Evolutionary conservation across 441 rosid species (phyloP).

Genomic region (Populus hybrid): DNA sequence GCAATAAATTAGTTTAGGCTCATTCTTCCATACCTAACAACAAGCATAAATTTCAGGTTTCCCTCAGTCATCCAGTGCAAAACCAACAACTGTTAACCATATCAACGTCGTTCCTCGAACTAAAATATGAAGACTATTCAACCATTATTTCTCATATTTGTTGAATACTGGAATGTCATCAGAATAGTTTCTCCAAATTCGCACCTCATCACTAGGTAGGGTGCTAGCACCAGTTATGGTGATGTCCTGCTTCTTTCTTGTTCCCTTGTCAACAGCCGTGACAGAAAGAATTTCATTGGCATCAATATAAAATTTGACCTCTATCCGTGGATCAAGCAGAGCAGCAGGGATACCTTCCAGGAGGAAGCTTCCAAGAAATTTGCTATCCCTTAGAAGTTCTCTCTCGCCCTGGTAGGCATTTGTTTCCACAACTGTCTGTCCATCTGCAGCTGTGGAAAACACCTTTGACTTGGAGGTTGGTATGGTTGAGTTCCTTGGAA

Average conservation of each 20-base stretch:
- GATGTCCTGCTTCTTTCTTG: slow-evolving; percentile 94
- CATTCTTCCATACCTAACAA: too few relatives aligned
- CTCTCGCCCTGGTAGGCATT: slow-evolving; percentile 95
- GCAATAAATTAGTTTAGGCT: too few relatives aligned
- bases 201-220: slow-evolving; percentile 75
- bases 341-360: slow-evolving; percentile 93
- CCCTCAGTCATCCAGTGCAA: too few relatives aligned
- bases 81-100: too few relatives aligned
- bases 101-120: too few relatives aligned
- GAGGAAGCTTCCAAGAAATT: slow-evolving; percentile 90
- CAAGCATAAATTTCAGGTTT: too few relatives aligned
- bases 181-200: too few relatives aligned
- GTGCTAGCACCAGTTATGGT: slow-evolving; percentile 96
- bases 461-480: slow-evolving; percentile 94
- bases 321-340: slow-evolving; percentile 90
- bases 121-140: neutral
- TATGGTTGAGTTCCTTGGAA: slow-evolving; percentile 80
- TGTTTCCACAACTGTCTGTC: slow-evolving; percentile 89
- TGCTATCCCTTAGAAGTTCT: slow-evolving; percentile 90
- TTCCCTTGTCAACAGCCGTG: slow-evolving; percentile 78
- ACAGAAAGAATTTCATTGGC: slow-evolving; percentile 91
- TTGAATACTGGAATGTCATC: too few relatives aligned
- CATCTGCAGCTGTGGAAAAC: slow-evolving; percentile 92
- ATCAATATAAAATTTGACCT: slow-evolving; percentile 90
- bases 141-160: slow-evolving; percentile 2